Evolutionary conservation across 257 asterid genomes (phyloP), one percentile per base, ranked within the genome.

Genomic region (Fraxinus excelsior): DNA sequence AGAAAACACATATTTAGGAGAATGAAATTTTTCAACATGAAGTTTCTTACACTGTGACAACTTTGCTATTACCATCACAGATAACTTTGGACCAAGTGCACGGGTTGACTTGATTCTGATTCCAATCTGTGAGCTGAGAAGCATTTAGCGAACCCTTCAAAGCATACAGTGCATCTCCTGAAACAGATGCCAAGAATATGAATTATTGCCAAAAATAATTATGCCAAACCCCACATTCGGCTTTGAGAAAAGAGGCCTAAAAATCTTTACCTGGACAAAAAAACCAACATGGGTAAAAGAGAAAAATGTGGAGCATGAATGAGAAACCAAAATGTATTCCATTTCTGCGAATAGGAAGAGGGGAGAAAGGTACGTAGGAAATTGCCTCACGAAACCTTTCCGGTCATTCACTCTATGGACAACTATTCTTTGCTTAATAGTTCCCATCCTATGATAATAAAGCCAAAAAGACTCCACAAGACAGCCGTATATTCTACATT

Each of bases 51-150:
- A 95, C 91, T 58, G 89, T 78, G 14, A 85, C 78, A 73, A 93
- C 98, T 77, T 86, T 80, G 84, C 67, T 49, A 76, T 16, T 86
- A 70, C 32, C 49, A 58, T 91, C 96, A 74, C 98, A 95, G 72
- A 76, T 87, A 56, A 95, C 85, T 82, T 87, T 91, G 75, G 96
- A 85, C 99, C 97, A 95, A 62, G 98, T 93, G 85, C 99, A 95
- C 0, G 98, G 99, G 78, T 86, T 87, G 69, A 93, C 99, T 86
- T 81, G 96, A 80, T 91, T 83, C 76, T 69, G 87, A 69, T 90
- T 89, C 99, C 99, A 95, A 77, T 91, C 91, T 19, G 53, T 35
- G 44, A 95, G 97, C 87, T 93, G 96, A 86, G 98, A 84, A 79
- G 90, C 97, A 40, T 93, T 91, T 31, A 95, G 93, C 21, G 96